Evolutionary conservation across 768 basidiomycete genomes (phyloP).

Genomic region (Boletus pseudo-olivaceus): DNA sequence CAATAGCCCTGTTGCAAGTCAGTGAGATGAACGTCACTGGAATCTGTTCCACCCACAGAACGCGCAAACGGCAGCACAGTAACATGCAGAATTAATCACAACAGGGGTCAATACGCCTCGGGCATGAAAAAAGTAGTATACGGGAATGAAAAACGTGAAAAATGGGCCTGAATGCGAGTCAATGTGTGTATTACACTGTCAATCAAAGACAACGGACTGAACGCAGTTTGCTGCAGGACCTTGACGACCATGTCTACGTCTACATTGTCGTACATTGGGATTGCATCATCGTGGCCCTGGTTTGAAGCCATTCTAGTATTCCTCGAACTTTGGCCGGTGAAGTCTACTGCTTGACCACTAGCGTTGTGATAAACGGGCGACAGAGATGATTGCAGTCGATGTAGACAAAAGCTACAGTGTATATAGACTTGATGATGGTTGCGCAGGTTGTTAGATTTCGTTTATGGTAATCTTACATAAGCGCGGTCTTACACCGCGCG

Average conservation of each 20-base stretch:
- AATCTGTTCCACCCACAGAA: slow-evolving; percentile 56
- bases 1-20: slow-evolving; percentile 49
- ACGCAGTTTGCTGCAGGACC: slow-evolving; percentile 71
- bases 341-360: neutral
- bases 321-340: neutral
- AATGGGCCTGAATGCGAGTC: slow-evolving; percentile 60
- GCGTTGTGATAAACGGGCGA: neutral
- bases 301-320: slow-evolving; percentile 16
- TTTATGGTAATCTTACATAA: too few species aligned
- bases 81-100: slow-evolving; percentile 50
- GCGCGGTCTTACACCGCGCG: too few species aligned
- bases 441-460: too few species aligned
- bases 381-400: neutral
- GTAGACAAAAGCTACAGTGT: neutral
- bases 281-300: slow-evolving; percentile 30
- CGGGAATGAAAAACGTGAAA: slow-evolving; percentile 76
- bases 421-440: neutral
- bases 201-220: slow-evolving; percentile 53
- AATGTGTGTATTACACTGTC: neutral
- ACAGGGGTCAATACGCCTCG: slow-evolving; percentile 46
- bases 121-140: slow-evolving; percentile 76
- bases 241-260: slow-evolving; percentile 78
- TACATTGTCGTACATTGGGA: slow-evolving; percentile 62
- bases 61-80: slow-evolving; percentile 53
- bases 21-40: neutral